These are phyloP conservation scores for Trypanosoma mega DNA, from an alignment of 208 protist genomes.

Conservation along the genomic window DNA sequence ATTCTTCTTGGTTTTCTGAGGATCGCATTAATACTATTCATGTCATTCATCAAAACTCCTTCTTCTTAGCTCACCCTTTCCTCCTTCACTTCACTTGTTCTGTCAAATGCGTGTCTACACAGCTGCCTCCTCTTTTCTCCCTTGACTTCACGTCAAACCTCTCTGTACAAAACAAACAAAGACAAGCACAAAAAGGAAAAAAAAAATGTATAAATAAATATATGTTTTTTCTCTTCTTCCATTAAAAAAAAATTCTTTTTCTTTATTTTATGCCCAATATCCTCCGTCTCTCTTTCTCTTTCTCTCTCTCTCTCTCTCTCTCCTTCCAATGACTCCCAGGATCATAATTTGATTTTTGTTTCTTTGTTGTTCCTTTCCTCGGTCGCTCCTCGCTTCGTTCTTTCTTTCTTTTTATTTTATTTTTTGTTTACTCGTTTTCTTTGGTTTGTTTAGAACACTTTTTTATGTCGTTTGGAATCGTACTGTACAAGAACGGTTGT, in stretches of 20 bases:
- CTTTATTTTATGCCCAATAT: no score
- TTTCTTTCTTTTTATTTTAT: background rate
- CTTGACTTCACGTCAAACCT: no score
- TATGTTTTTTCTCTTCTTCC: no score
- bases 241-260: no score
- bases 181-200: slow-evolving; percentile 15
- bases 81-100: no score
- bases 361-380: background rate
- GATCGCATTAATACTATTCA: no score
- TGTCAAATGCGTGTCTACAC: no score
- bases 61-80: no score
- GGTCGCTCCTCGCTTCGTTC: background rate
- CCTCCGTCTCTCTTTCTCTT: slow-evolving; percentile 3
- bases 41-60: no score
- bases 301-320: background rate
- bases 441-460: background rate
- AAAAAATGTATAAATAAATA: background rate
- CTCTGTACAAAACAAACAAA: no score
- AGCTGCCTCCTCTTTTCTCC: no score
- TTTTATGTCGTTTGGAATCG: slow-evolving; percentile 14
- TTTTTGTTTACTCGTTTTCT: background rate
- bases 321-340: background rate
- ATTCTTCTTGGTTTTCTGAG: no score
- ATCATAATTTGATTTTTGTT: slow-evolving; percentile 4
- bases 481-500: slow-evolving; percentile 72